Conservation (phyloP, 495 filamentous ascomycete genomes). For the Copromyces sp. region DNA sequence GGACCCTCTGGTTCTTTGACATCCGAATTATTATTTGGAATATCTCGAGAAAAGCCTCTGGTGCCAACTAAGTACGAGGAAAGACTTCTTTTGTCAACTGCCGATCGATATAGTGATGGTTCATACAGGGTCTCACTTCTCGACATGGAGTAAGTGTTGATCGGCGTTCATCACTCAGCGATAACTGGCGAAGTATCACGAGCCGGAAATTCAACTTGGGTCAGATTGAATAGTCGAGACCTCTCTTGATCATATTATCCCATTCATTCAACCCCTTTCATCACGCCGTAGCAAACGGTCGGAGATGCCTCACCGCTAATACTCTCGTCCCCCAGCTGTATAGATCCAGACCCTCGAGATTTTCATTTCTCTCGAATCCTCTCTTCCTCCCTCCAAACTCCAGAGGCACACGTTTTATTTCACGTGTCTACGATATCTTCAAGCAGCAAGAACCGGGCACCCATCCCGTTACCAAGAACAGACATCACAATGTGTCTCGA, state of each 20-base stretch:
- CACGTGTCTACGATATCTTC: background rate
- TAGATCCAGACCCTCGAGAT: background rate
- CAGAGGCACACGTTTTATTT: background rate
- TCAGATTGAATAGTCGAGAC: background rate
- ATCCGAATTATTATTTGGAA: background rate
- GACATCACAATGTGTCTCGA: background rate
- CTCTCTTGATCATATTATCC: background rate
- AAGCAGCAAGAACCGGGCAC: background rate
- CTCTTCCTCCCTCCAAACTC: background rate
- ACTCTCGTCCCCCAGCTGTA: background rate
- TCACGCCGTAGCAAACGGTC: background rate
- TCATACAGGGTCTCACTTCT: background rate
- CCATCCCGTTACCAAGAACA: background rate
- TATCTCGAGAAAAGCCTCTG: background rate
- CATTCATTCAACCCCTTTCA: background rate
- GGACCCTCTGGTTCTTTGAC: background rate
- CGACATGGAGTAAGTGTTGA: background rate
- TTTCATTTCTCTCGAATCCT: background rate
- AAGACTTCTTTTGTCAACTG: background rate
- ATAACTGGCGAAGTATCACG: background rate
- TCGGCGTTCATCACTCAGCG: background rate
- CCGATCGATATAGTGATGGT: background rate
- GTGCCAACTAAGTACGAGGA: background rate
- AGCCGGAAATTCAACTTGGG: background rate
- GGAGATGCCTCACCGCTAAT: background rate